Base-by-base conservation (phyloP, 1,284 basidiomycete genomes). In the Cutaneotrichosporon cyanovorans region DNA sequence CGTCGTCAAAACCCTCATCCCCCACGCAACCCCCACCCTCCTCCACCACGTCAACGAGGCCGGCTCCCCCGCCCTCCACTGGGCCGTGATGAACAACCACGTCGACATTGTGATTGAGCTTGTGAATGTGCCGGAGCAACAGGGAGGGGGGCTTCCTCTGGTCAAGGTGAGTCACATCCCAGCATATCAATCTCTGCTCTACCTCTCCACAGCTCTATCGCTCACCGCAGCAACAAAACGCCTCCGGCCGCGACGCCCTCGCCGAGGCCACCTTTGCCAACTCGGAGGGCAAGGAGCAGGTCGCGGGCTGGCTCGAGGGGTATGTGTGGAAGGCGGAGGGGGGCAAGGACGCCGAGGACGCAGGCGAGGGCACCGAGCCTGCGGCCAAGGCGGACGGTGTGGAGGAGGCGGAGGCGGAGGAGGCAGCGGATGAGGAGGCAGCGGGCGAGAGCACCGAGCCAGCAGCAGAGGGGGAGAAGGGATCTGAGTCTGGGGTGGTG, bases 71-170 rank as follows among this genome's bases (percentile, higher is more conserved):
- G 76, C 89, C 5, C 72, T 92, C 10, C 89, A 92, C 65, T 92
- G 88, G 88, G 88, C 89, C 0, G 80, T 85, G 1, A 66, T 89
- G 34, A 92, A 92, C 69, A 75, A 78, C 14, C 87, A 91, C 56
- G 76, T 91, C 6, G 61, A 70, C 9, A 69, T 81, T 42, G 78
- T 80, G 1, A 76, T 84, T 65, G 75, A 75, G n/a, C 78, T 92
- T 28, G 80, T 89, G 9, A 62, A 69, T 19, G 42, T 64, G 23
- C 60, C 68, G 14, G 66, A 70, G 46, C 66, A 63, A 46, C 45
- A 60, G 36, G 69, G 70, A 9, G 70, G 70, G 22, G 70, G 70
- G 21, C 40, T 70, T 21, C 58, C 50, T 14, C 40, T 71, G 41
- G 44, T 72, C 22, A 65, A 71, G 50, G 70, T 72, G 42, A 32